phyloP scores from a whole-genome alignment of 495 filamentous ascomycete genomes.

The Trichocladium uniseriatum region DNA sequence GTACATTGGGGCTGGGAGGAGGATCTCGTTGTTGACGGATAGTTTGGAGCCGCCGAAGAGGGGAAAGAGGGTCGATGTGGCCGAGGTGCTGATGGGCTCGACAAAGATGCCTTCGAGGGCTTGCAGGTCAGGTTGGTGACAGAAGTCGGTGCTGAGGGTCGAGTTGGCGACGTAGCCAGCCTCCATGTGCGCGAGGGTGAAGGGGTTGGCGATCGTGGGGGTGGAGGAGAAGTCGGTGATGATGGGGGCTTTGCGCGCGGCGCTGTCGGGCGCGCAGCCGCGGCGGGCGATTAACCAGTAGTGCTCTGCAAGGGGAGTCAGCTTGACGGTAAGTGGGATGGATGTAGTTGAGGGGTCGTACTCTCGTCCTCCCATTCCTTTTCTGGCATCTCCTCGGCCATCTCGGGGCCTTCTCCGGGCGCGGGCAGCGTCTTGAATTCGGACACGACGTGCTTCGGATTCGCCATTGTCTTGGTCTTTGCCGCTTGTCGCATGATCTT shows the following conservation, averaged over 20 bases:
- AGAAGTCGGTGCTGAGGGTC: conserved; percentile 56
- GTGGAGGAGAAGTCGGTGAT: conserved; percentile 31
- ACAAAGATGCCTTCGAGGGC: conserved; percentile 63
- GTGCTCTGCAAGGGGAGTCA: conserved; percentile 30
- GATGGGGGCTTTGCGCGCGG: conserved; percentile 40
- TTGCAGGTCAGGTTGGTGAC: conserved; percentile 49
- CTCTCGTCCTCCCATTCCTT: conserved; percentile 38
- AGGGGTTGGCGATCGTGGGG: conserved; percentile 35
- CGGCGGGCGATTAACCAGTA: conserved; percentile 56
- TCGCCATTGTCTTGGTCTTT: conserved; percentile 35
- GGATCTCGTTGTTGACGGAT: conserved; percentile 69
- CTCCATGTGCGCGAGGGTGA: conserved; percentile 35
- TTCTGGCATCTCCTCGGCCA: conserved; percentile 13
- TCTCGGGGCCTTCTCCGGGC: conserved; percentile 21
- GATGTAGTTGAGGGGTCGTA: conserved; percentile 16
- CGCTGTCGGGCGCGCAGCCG: conserved; percentile 52
- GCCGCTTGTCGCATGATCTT: conserved; percentile 46
- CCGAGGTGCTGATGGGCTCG: conserved; percentile 49
- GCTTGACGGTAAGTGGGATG: background rate
- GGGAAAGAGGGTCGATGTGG: conserved; percentile 51
- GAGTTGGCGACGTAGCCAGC: conserved; percentile 57
- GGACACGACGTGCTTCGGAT: conserved; percentile 22
- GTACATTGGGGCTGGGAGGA: conserved; percentile 72
- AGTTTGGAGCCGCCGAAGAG: conserved; percentile 72
- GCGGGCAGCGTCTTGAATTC: conserved; percentile 27